Evolutionary conservation across 2,329 filamentous ascomycete genomes (phyloP), one percentile per base, ranked within the genome.

Genomic region (Bipolaris gigantea): DNA sequence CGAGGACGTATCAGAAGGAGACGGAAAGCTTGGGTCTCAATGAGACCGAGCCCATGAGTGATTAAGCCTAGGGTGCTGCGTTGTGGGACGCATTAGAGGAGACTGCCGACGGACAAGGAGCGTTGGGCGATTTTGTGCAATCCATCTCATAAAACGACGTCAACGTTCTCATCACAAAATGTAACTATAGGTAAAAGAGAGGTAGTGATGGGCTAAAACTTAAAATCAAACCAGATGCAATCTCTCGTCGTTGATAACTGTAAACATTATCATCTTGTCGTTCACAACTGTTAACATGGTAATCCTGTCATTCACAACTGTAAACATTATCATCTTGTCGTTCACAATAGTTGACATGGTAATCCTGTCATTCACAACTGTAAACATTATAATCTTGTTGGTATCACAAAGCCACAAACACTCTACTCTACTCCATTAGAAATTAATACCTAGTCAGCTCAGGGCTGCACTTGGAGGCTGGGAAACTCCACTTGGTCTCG

Each of bases 401-500:
- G 45, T 38, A 51, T 51, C 27, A 35, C 27, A 41, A 54, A 21
- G 23, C 30, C 50, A 40, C 18, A 39, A 16, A 43, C n/a, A 21
- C 44, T 34, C 16, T 41, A 47, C 35, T 48, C 33, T 39, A 15
- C 36, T 10, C 23, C 42, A 34, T 35, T 36, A 18, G 41, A 46
- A 7, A 30, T 11, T 60, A 70, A 47, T 75, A 80, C 53, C 65
- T 79, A 30, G 78, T 85, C 69, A 86, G 72, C 40, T 67, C 60
- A 1, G 84, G 84, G 42, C 77, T 78, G 6, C 80, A 83, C 33
- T 73, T 50, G 5, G 75, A 76, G 9, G 82, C 75, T 19, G 83
- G 80, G 52, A 73, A 75, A 18, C 82, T 85, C 69, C 83, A 83
- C 62, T 75, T 81, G 1, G 84, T 87, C 76, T 85, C 73, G 10